Evolutionary conservation across 306 rosid species (phyloP).

Genomic region (Alnus rubra): DNA sequence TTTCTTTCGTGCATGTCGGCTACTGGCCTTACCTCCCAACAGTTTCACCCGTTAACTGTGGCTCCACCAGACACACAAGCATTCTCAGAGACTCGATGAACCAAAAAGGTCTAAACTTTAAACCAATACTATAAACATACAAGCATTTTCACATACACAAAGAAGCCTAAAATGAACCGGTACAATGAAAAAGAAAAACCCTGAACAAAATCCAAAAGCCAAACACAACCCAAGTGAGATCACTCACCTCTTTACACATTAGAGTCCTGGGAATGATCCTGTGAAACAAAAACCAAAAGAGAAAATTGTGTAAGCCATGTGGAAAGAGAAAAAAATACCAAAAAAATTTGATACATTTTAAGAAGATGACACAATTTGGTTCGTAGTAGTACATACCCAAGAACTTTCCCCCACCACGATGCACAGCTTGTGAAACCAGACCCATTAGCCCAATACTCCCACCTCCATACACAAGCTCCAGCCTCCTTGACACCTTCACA

Average conservation of each 20-base stretch:
- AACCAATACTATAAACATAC: not conserved
- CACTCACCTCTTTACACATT: slow-evolving; percentile 46
- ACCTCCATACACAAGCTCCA: slow-evolving; percentile 67
- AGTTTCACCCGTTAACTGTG: slow-evolving; percentile 63
- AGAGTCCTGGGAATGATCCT: slow-evolving; percentile 57
- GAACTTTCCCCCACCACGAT: slow-evolving; percentile 59
- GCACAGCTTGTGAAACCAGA: slow-evolving; percentile 58
- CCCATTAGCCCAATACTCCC: slow-evolving; percentile 73
- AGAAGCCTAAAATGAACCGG: not conserved
- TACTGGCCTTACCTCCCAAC: slow-evolving; percentile 56
- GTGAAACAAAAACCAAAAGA: slow-evolving; percentile 8
- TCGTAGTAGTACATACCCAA: slow-evolving; percentile 36
- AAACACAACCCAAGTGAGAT: slow-evolving; percentile 5
- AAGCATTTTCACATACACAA: not conserved
- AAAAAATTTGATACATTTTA: not conserved
- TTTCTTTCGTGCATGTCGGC: slow-evolving; percentile 68
- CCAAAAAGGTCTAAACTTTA: slow-evolving; percentile 3
- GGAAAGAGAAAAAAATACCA: too few relatives aligned
- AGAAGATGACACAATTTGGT: slow-evolving; percentile 1
- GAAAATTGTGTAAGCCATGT: not conserved
- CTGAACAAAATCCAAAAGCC: not conserved
- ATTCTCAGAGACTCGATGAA: not conserved
- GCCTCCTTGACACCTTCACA: slow-evolving; percentile 47
- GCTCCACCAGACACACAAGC: slow-evolving; percentile 17
- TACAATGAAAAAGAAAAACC: not conserved